Base-by-base conservation (phyloP, 495 filamentous ascomycete species). In the Oidiodendron maius region DNA sequence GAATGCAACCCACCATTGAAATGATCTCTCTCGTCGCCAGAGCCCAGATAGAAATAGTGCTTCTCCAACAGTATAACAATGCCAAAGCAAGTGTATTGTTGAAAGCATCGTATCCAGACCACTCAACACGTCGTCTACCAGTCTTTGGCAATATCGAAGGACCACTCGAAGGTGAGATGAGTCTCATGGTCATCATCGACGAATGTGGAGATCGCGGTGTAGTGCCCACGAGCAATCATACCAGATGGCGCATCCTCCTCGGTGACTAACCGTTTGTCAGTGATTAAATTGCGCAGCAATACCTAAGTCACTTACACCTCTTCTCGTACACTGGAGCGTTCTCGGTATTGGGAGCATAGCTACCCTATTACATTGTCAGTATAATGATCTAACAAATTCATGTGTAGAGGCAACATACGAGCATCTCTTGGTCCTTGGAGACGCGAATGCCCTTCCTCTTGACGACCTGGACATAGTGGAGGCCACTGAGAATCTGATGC, bases 371-470 rank as follows among this genome's bases (percentile, higher is more conserved):
- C 38, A 48, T 55, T 40, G 39, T 51, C 15, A 52, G 39, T 44
- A 46, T 16, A 13, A 3, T 28, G 22, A 20, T 25, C 15, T 20
- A 22, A 39, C 25, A 41, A 30, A 39, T 21, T 20, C 20, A 32
- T 15, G 37, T 32, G 26, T 30, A 12, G 5, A 30, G 12, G 26
- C 26, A 20, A 75, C 84, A 60, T 68, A 91, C 89, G 71, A 98
- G 83, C 93, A 98, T 98, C 75, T 97, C 90, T 61, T 91, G 78
- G 49, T 88, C 81, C 81, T 95, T 97, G 71, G 83, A 84, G 30
- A 93, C 80, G 18, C 77, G 75, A 60, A 98, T 75, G 50, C 84
- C 83, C 74, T 87, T 86, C 54, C 89, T 77, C 78, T 91, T 95
- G 13, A 95, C 84, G 10, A 86, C 76, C 71, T 98, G 94, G 36